Percentiles rank a stretch among this genome's conserved stretches.
Conservation (phyloP, 225 moss, liverwort and hornwort species). For the Pleurozium schreberi region DNA sequence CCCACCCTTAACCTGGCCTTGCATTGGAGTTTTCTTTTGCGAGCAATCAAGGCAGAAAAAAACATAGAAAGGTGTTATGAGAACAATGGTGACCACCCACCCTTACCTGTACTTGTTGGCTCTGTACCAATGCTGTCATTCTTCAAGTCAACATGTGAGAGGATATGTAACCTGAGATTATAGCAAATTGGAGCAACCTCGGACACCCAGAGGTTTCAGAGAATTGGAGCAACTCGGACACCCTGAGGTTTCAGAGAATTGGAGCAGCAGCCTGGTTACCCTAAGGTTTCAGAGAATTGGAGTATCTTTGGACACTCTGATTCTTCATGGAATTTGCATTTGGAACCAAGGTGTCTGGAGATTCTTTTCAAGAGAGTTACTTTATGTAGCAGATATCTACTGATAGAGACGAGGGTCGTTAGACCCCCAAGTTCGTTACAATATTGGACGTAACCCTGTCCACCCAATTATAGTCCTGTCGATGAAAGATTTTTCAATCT, state of each 20-base stretch:
- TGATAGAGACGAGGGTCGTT: too few relatives aligned
- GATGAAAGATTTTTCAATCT: background rate
- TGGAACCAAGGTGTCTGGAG: too few relatives aligned
- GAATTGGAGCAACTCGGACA: fast-evolving
- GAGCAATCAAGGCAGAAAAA: background rate
- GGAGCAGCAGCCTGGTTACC: background rate
- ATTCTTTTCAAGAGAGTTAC: background rate
- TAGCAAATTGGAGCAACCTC: background rate
- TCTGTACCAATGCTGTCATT: background rate
- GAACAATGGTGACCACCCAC: background rate
- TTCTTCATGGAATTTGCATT: background rate
- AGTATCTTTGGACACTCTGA: background rate
- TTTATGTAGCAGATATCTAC: background rate
- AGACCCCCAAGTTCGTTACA: too few relatives aligned
- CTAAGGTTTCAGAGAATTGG: background rate
- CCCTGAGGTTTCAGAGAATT: background rate
- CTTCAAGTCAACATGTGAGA: background rate
- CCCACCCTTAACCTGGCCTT: too few relatives aligned
- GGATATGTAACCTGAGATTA: background rate
- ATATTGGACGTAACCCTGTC: background rate
- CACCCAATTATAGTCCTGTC: too few relatives aligned
- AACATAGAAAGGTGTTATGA: background rate
- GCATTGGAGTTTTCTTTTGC: background rate
- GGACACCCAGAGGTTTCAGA: background rate
- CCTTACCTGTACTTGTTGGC: background rate